A percentile compares a stretch with the other conserved stretches of the same genome.
These are phyloP conservation scores for Penicillium herquei DNA, from an alignment of 495 filamentous ascomycete species.

Conservation along the genomic window DNA sequence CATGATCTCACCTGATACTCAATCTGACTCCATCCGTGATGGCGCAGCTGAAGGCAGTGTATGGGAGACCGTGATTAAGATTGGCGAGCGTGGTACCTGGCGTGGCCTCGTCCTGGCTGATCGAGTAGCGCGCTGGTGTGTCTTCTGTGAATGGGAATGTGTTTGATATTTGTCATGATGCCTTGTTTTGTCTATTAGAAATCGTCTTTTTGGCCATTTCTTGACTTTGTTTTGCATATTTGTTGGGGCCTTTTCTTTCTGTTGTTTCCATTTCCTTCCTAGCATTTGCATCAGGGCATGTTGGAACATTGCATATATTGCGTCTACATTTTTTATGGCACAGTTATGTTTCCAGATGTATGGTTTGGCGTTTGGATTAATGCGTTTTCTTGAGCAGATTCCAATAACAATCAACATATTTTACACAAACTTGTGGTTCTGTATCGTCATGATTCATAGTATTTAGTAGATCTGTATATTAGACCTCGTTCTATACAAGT, in stretches of 20 bases:
- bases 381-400: constrained; percentile 1
- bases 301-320: constrained; percentile 31
- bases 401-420: neutral
- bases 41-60: constrained; percentile 71
- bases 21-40: constrained; percentile 44
- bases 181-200: constrained; percentile 3
- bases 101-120: constrained; percentile 92
- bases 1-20: constrained; percentile 47
- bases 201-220: constrained; percentile 4
- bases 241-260: constrained; percentile 9
- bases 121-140: constrained; percentile 94
- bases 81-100: constrained; percentile 88
- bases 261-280: constrained; percentile 14
- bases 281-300: constrained; percentile 30
- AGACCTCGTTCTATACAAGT: neutral
- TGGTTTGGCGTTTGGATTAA: constrained; percentile 15
- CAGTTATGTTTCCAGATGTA: neutral
- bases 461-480: neutral
- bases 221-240: constrained; percentile 11
- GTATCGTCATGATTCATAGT: neutral
- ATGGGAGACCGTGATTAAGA: constrained; percentile 99
- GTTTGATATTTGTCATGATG: constrained; percentile 32
- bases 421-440: neutral
- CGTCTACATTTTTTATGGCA: constrained; percentile 8
- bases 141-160: constrained; percentile 94